Conservation (phyloP, 2,329 filamentous ascomycete genomes). For the Talaromyces sp. region DNA sequence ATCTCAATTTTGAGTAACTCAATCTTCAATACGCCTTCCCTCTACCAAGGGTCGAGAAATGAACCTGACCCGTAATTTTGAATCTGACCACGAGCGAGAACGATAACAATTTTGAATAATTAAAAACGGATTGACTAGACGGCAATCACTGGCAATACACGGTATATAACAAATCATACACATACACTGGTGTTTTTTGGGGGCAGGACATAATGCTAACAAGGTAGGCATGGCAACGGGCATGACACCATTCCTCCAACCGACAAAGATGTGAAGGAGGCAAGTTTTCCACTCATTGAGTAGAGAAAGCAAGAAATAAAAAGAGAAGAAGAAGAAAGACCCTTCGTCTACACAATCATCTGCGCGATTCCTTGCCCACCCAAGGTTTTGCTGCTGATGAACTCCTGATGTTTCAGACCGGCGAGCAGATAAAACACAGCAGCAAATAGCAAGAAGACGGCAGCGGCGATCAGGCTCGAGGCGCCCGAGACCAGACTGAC, state of each 20-base stretch:
- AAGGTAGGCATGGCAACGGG: not conserved
- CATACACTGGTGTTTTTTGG: not conserved
- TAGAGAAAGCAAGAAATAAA: not conserved
- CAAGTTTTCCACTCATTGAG: not conserved
- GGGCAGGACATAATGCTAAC: not conserved
- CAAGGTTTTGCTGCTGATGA: slow-evolving; percentile 75
- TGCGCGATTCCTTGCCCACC: slow-evolving; percentile 90
- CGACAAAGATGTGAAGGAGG: not conserved
- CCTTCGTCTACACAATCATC: slow-evolving; percentile 75
- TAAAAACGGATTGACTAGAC: not conserved
- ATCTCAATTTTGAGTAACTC: not conserved
- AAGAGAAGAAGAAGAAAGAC: not conserved
- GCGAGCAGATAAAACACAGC: slow-evolving; percentile 65
- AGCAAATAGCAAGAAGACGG: slow-evolving; percentile 71
- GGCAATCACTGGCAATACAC: not conserved
- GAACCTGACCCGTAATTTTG: too few relatives aligned
- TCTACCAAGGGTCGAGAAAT: not conserved
- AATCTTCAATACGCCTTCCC: not conserved
- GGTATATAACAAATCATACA: not conserved
- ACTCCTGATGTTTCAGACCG: slow-evolving; percentile 40
- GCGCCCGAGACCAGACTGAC: slow-evolving; percentile 61
- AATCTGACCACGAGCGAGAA: not conserved
- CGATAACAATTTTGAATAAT: not conserved
- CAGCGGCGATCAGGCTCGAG: slow-evolving; percentile 78
- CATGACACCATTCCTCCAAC: not conserved